These are phyloP conservation scores for Naematelia encephala DNA, from an alignment of 768 basidiomycete species.

Conservation along the genomic window DNA sequence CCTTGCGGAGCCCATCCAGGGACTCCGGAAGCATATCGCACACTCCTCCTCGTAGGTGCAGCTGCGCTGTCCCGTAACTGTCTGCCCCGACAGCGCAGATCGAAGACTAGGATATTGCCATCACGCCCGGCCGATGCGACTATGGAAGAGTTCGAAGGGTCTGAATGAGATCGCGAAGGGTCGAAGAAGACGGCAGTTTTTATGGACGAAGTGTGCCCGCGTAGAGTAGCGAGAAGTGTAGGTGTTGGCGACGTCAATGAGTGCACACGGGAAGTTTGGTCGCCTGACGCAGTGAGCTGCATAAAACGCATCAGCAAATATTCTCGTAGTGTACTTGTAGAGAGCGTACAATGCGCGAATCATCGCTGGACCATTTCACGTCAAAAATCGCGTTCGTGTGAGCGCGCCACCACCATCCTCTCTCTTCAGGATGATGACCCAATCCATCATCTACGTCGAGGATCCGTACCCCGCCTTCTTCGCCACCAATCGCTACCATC, in stretches of 20 bases:
- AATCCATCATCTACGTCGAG: constrained; percentile 39
- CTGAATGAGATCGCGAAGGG: constrained; percentile 19
- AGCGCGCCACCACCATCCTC: constrained; percentile 44
- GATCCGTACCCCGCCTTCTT: constrained; percentile 42
- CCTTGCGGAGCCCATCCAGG: constrained; percentile 30
- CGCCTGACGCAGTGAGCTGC: constrained; percentile 45
- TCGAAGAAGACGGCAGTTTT: constrained; percentile 46
- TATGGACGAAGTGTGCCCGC: constrained; percentile 42
- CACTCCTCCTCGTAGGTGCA: constrained; percentile 12
- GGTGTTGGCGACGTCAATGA: constrained; percentile 28
- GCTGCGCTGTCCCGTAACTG: neutral
- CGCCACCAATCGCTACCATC: constrained; percentile 38
- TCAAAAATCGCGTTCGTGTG: constrained; percentile 49
- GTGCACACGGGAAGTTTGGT: constrained; percentile 39
- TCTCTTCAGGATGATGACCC: constrained; percentile 32
- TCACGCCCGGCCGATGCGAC: constrained; percentile 44
- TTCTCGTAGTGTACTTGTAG: neutral
- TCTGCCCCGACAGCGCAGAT: constrained; percentile 29
- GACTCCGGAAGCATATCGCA: constrained; percentile 33
- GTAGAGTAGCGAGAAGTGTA: constrained; percentile 34
- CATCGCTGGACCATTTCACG: constrained; percentile 44
- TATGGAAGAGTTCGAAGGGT: constrained; percentile 21
- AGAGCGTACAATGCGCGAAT: constrained; percentile 33
- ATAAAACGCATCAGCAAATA: neutral
- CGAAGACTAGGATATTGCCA: constrained; percentile 48